Evolutionary conservation across 352 stramenopile genomes (phyloP).

Genomic region (Phytophthora litchii): DNA sequence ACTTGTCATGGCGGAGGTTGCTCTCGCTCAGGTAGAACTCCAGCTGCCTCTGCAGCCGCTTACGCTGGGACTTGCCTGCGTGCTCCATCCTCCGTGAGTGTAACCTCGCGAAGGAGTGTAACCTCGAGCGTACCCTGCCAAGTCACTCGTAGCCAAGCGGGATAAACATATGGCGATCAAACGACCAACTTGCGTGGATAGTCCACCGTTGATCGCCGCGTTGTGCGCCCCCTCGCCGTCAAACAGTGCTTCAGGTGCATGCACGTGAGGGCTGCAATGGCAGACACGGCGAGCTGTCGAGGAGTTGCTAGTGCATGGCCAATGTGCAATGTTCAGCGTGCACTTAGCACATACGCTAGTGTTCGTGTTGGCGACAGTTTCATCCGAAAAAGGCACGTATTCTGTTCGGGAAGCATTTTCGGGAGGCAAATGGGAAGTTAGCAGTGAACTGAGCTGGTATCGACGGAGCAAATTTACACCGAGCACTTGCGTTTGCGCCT

Average conservation of each 20-base stretch:
- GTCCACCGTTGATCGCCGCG: slow-evolving; percentile 22
- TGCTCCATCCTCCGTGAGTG: slow-evolving; percentile 25
- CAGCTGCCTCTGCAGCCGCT: slow-evolving; percentile 79
- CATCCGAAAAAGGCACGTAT: background rate
- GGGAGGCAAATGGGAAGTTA: background rate
- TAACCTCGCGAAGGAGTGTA: background rate
- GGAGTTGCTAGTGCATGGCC: slow-evolving; percentile 5
- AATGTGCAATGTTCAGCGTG: slow-evolving; percentile 1
- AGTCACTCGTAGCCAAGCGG: slow-evolving; percentile 15
- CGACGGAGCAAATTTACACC: background rate
- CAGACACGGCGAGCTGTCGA: slow-evolving; percentile 11
- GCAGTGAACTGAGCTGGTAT: too few relatives aligned
- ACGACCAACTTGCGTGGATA: slow-evolving; percentile 22
- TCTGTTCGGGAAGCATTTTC: too few relatives aligned
- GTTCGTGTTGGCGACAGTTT: slow-evolving; percentile 1
- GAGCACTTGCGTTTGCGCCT: background rate
- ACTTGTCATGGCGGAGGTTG: slow-evolving; percentile 84
- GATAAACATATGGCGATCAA: slow-evolving; percentile 24
- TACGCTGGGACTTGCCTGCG: slow-evolving; percentile 62
- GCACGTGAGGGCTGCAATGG: slow-evolving; percentile 15
- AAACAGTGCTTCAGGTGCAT: slow-evolving; percentile 25
- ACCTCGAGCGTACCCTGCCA: background rate
- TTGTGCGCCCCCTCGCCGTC: slow-evolving; percentile 31
- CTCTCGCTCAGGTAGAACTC: slow-evolving; percentile 84
- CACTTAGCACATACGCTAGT: background rate